Evolutionary conservation across 2,329 filamentous ascomycete species (phyloP).

Genomic region (Colletotrichum cereale): DNA sequence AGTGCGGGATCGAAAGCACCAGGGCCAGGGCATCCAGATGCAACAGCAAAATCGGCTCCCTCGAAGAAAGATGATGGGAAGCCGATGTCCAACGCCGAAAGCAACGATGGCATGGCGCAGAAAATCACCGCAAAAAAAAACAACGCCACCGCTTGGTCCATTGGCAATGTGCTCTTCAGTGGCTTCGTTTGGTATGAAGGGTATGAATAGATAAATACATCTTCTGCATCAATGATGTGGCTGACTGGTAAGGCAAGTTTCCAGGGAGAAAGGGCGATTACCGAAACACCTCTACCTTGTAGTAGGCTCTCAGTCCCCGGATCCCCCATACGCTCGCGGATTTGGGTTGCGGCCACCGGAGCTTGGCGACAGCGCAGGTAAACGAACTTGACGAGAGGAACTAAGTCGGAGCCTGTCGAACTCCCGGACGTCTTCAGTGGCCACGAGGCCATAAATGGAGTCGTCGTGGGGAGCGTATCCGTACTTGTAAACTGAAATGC

Average conservation of each 20-base stretch:
- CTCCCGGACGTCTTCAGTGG: slow-evolving; percentile 14
- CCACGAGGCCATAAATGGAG: slow-evolving; percentile 31
- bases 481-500: background rate
- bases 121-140: background rate
- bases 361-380: background rate
- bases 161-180: background rate
- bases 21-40: slow-evolving; percentile 15
- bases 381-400: slow-evolving; percentile 3
- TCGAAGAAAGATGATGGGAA: background rate
- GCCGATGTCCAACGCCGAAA: background rate
- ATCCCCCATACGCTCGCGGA: background rate
- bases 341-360: background rate
- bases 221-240: too few species aligned
- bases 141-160: background rate
- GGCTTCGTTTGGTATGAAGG: too few species aligned
- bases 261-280: too few species aligned
- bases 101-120: slow-evolving; percentile 27
- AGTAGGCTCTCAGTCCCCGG: background rate
- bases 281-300: too few species aligned
- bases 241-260: too few species aligned
- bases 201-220: too few species aligned
- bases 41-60: slow-evolving; percentile 16
- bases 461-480: slow-evolving; percentile 19
- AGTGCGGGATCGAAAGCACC: slow-evolving; percentile 11
- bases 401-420: slow-evolving; percentile 23